Base-by-base conservation (phyloP, 345 rosid genomes). In the Eucalyptus curtisii region DNA sequence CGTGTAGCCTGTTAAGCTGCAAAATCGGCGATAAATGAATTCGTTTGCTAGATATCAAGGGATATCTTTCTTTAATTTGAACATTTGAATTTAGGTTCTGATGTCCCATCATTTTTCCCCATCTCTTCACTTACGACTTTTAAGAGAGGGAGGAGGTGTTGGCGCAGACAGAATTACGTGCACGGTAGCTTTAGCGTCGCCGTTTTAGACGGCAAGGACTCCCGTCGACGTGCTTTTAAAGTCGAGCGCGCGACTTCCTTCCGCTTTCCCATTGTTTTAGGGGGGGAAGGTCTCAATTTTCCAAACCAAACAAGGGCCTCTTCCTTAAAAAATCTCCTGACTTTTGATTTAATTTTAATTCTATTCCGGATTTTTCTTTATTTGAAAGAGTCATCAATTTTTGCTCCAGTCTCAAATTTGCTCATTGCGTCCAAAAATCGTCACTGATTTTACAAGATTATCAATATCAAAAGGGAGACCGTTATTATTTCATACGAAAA, bases 391-490 rank as follows among this genome's bases (percentile, higher is more conserved):
- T 11, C 31, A 6, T 27, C 5, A 12, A 6, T 27, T 25, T 59
- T 59, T 25, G 31, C 15, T 27, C 0, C 0, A 7, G 2, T n/a
- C 19, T 7, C 71, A 14, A 6, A 64, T 64, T 1, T n/a, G 37
- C 10, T 16, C 5, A 2, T 52, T 8, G n/a, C 1, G 7, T 59
- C 4, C 7, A 30, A 61, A 64, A 30, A 30, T n/a, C 10, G 1
- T 13, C 1, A 7, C 0, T 12, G 1, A 30, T 64, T 7, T n/a
- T 14, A 4, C 0, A 14, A n/a, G 37, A 64, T 53, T n/a, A n/a
- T 61, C 8, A 2, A 12, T 13, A 61, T 61, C 33, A 14, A 61
- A 27, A 61, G 9, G 17, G 64, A 25, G n/a, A 25, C 68, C 4
- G 2, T 6, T 61, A 6, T 61, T 6, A 13, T 30, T 30, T 13